Conservation (phyloP, 2,329 filamentous ascomycete genomes). For the Mycocentrospora acerina region DNA sequence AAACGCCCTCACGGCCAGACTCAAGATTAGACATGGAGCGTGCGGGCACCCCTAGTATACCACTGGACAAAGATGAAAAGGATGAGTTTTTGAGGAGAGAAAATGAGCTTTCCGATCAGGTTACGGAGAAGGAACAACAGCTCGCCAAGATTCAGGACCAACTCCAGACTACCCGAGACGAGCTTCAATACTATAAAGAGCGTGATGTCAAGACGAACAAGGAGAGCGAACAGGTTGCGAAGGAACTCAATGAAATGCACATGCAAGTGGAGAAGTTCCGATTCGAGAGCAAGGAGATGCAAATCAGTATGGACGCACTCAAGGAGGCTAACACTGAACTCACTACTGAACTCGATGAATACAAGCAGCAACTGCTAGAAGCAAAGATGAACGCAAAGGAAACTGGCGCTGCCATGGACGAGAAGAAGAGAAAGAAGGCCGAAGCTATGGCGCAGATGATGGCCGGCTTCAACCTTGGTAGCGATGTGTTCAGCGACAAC, state of each 20-base stretch:
- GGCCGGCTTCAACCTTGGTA: conserved; percentile 94
- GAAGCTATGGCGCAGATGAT: conserved; percentile 99
- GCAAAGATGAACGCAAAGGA: conserved; percentile 97
- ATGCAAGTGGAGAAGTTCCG: conserved; percentile 96
- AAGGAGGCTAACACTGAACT: conserved; percentile 96
- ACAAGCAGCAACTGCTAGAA: conserved; percentile 94
- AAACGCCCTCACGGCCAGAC: conserved; percentile 56
- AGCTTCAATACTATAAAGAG: conserved; percentile 81
- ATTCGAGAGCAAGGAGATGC: conserved; percentile 94
- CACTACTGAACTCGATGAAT: conserved; percentile 85
- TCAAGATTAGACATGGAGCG: conserved; percentile 71
- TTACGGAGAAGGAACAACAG: conserved; percentile 87
- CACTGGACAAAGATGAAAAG: conserved; percentile 92
- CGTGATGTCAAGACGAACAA: conserved; percentile 80
- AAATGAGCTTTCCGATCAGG: conserved; percentile 95
- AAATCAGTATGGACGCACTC: conserved; percentile 95
- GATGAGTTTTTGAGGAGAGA: conserved; percentile 94
- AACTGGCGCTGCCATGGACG: conserved; percentile 82
- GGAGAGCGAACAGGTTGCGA: conserved; percentile 83
- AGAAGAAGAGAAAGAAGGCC: conserved; percentile 98
- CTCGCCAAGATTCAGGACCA: conserved; percentile 78
- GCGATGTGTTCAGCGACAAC: conserved; percentile 90
- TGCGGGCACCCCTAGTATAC: conserved; percentile 80
- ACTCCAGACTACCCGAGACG: conserved; percentile 80
- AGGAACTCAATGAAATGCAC: conserved; percentile 87